Percentiles rank a stretch among this genome's conserved stretches.
These are phyloP conservation scores for Hymenochaete sp. DNA, from an alignment of 1,284 basidiomycete genomes.

Conservation along the genomic window DNA sequence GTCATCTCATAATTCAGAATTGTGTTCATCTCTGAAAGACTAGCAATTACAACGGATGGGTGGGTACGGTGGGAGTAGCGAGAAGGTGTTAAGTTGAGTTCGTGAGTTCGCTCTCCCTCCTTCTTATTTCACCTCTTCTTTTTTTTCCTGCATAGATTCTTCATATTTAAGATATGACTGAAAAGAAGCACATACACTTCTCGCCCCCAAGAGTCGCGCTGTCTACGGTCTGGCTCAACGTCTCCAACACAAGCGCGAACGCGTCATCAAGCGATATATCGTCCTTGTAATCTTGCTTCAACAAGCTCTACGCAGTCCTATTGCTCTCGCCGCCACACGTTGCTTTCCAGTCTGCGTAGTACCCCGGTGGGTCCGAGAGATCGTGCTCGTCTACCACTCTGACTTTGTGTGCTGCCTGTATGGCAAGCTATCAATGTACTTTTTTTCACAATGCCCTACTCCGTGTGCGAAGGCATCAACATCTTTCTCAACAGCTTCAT, in stretches of 20 bases:
- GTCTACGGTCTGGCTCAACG: slow-evolving; percentile 99
- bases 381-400: slow-evolving; percentile 92
- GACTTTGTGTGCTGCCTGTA: slow-evolving; percentile 97
- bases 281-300: slow-evolving; percentile 99
- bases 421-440: slow-evolving; percentile 94
- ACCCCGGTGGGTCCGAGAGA: slow-evolving; percentile 80
- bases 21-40: slow-evolving; percentile 92
- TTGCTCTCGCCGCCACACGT: slow-evolving; percentile 97
- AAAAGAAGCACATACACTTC: slow-evolving; percentile 58
- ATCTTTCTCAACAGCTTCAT: slow-evolving; percentile 97
- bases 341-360: slow-evolving; percentile 83
- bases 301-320: slow-evolving; percentile 84
- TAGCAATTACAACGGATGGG: slow-evolving; percentile 90
- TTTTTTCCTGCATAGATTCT: neutral
- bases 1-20: slow-evolving; percentile 92
- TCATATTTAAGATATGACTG: neutral
- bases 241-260: slow-evolving; percentile 84
- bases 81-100: too few species aligned
- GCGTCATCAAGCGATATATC: slow-evolving; percentile 87
- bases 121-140: too few species aligned
- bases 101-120: too few species aligned
- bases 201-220: slow-evolving; percentile 93
- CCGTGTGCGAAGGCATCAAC: slow-evolving; percentile 97
- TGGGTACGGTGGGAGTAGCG: slow-evolving; percentile 96
- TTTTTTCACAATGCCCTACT: slow-evolving; percentile 96